phyloP scores from a whole-genome alignment of 2,329 filamentous ascomycete species.

The Drechslera avenae region DNA sequence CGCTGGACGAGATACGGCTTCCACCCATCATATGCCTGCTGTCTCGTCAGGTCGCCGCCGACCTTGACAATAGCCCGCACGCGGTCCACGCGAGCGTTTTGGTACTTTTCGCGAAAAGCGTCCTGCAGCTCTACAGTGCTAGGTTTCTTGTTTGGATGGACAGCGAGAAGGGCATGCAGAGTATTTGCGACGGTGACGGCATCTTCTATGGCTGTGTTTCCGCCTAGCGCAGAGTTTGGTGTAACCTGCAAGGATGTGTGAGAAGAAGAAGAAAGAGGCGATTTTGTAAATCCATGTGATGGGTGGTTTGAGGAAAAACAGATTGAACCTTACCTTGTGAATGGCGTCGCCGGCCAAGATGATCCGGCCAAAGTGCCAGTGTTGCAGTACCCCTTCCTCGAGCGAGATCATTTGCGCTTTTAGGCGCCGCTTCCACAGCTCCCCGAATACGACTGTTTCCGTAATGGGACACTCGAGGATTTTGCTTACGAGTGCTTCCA shows the following conservation, averaged over 20 bases:
- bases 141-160: neutral
- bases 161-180: neutral
- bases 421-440: neutral
- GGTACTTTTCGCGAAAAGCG: neutral
- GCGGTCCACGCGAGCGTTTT: neutral
- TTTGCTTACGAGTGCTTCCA: too few relatives aligned
- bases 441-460: neutral
- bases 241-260: too few relatives aligned
- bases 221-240: slow-evolving; percentile 23
- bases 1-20: too few relatives aligned
- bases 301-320: neutral
- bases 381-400: slow-evolving; percentile 9
- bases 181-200: neutral
- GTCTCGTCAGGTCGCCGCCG: neutral
- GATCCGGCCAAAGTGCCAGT: slow-evolving; percentile 11
- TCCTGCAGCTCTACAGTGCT: neutral
- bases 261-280: too few relatives aligned
- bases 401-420: neutral
- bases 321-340: slow-evolving; percentile 3
- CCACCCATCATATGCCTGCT: neutral
- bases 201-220: slow-evolving; percentile 5
- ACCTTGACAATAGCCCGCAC: neutral
- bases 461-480: neutral
- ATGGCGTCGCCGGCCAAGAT: slow-evolving; percentile 12
- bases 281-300: neutral